Base-by-base conservation (phyloP, 2,329 filamentous ascomycete species). In the Nigrograna mackinnonii region DNA sequence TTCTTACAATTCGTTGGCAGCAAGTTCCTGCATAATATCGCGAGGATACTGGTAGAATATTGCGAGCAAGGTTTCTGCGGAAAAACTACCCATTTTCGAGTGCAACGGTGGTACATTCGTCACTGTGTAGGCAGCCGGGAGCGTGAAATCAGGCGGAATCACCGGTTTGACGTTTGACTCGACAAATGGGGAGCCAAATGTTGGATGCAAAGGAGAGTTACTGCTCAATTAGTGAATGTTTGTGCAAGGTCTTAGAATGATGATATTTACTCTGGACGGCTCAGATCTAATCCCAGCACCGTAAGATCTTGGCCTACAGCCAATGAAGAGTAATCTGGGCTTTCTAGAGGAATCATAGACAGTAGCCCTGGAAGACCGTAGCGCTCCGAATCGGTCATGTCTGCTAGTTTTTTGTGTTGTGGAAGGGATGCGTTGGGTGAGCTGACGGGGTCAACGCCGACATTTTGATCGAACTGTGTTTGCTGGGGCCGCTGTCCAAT, bases 21-120 rank as follows among this genome's bases (percentile, higher is more conserved):
- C 83, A 34, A 84, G 70, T 58, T 87, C 84, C 58, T 87, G 84
- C 62, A 83, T 74, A 41, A 85, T 77, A 56, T 86, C 83, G 44
- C 80, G 73, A 12, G 83, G 82, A 70, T 82, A 79, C 49, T 81
- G 83, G 67, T 86, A 87, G 73, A 87, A 87, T 46, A 86, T 84
- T 58, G 82, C 83, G 60, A 87, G 84, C 4, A 87, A 71, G 0
- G 84, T 86, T 60, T 87, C 84, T 50, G 82, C 76, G 31, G 74
- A 78, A 63, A 84, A 84, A 41, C 77, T 78, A 3, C 73, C 68
- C 51, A 84, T 79, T 44, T 82, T 80, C 35, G 74, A 72, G 41
- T 79, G 75, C 16, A 86, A 69, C 6, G 79, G 76, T 37, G 84
- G 83, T 9, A 86, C 82, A 55, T 86, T 87, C 42, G 77, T 79